Evolutionary conservation across 345 rosid genomes (phyloP).

Genomic region (Camelina laxa): DNA sequence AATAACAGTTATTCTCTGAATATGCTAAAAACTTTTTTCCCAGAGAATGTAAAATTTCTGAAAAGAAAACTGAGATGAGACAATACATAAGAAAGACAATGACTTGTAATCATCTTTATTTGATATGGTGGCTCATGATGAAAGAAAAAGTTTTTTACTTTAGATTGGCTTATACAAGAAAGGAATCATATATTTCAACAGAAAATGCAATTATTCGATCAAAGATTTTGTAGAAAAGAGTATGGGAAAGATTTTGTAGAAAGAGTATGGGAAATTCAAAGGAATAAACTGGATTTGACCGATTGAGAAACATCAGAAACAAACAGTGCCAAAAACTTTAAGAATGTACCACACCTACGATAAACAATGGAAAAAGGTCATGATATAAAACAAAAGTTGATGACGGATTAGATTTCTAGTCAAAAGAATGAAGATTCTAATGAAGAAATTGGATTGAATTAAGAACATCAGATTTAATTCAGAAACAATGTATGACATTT

Average conservation of each 20-base stretch:
- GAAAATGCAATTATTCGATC: not conserved
- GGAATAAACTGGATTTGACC: slow-evolving; percentile 3
- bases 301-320: not conserved
- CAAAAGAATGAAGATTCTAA: not conserved
- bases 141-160: slow-evolving; percentile 33
- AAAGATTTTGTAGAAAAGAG: not conserved
- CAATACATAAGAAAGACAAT: slow-evolving; percentile 31
- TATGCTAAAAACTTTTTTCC: slow-evolving; percentile 23
- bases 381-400: not conserved
- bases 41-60: slow-evolving; percentile 29
- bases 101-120: slow-evolving; percentile 30
- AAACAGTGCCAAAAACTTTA: not conserved
- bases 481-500: not conserved
- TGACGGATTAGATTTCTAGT: not conserved
- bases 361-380: not conserved
- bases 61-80: slow-evolving; percentile 37
- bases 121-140: slow-evolving; percentile 17
- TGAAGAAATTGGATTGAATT: not conserved
- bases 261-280: slow-evolving; percentile 1
- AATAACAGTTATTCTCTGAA: slow-evolving; percentile 39
- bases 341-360: not conserved
- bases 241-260: not conserved
- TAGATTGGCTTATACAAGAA: not conserved
- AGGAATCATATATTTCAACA: not conserved
- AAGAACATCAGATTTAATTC: not conserved